phyloP scores from a whole-genome alignment of 2,329 filamentous ascomycete genomes.

The Scopulariopsis brevicaulis region DNA sequence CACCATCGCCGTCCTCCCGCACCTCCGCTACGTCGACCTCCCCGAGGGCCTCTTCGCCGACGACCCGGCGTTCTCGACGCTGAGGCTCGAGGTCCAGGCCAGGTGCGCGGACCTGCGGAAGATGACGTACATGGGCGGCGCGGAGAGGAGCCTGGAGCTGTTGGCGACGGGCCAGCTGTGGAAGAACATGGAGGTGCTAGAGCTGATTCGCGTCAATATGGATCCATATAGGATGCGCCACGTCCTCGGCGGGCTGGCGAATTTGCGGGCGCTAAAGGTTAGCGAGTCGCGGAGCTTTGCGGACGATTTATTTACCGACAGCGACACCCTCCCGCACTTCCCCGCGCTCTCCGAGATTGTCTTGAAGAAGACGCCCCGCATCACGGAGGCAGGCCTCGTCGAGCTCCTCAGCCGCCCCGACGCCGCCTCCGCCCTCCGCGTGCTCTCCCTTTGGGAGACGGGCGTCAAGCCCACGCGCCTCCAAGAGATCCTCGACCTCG shows the following conservation, averaged over 20 bases:
- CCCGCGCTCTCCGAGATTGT: slow-evolving; percentile 65
- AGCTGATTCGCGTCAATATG: slow-evolving; percentile 55
- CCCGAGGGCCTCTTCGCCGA: slow-evolving; percentile 81
- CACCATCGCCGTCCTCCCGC: slow-evolving; percentile 73
- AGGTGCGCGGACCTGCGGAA: slow-evolving; percentile 76
- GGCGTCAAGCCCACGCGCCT: slow-evolving; percentile 53
- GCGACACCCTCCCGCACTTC: slow-evolving; percentile 57
- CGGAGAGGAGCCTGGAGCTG: slow-evolving; percentile 65
- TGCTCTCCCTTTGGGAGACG: slow-evolving; percentile 61
- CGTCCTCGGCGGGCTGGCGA: slow-evolving; percentile 55
- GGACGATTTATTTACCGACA: slow-evolving; percentile 63
- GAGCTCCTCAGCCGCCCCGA: slow-evolving; percentile 53
- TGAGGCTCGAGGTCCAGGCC: slow-evolving; percentile 76
- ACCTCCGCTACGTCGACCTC: slow-evolving; percentile 80
- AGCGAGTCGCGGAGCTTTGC: slow-evolving; percentile 58
- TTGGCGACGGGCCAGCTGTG: slow-evolving; percentile 56
- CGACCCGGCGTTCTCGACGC: slow-evolving; percentile 60
- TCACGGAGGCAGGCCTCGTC: slow-evolving; percentile 62
- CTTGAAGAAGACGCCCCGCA: slow-evolving; percentile 56
- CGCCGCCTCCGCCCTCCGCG: slow-evolving; percentile 48
- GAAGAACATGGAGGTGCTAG: slow-evolving; percentile 61
- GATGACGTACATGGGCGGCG: slow-evolving; percentile 73
- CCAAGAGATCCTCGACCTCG: slow-evolving; percentile 47
- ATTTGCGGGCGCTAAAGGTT: slow-evolving; percentile 64
- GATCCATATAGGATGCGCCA: slow-evolving; percentile 61